Evolutionary conservation across 129 eudicot genomes (phyloP).

Genomic region (Rutidosis leptorrhynchoides): DNA sequence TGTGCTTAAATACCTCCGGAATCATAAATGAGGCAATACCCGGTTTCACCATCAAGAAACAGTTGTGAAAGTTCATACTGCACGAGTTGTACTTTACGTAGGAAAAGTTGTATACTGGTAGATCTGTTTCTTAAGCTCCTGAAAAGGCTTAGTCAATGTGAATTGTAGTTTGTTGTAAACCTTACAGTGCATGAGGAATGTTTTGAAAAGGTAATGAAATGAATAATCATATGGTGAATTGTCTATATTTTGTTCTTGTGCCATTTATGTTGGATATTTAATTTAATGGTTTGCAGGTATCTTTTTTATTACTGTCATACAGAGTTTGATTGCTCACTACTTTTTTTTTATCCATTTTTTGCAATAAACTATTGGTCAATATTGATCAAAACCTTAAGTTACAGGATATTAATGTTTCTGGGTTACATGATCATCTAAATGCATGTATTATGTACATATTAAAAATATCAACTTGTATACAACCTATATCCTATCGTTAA

Average conservation of each 20-base stretch:
- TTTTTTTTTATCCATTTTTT: not conserved
- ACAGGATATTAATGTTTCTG: not conserved
- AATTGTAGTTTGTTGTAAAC: not conserved
- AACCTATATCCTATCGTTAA: no score
- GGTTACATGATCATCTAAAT: not conserved
- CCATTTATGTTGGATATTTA: not conserved
- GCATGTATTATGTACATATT: not conserved
- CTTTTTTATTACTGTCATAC: not conserved
- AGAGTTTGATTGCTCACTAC: not conserved
- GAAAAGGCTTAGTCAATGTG: not conserved
- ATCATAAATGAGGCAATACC: constrained; percentile 58
- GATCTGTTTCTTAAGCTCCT: not conserved
- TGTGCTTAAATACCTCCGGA: constrained; percentile 39
- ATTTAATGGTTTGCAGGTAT: not conserved
- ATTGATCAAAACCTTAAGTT: not conserved
- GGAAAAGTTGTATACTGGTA: constrained; percentile 20
- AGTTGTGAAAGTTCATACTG: constrained; percentile 16
- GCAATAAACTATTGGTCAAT: not conserved
- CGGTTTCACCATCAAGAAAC: constrained; percentile 29
- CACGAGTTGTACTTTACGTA: constrained; percentile 24
- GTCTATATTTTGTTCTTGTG: not conserved
- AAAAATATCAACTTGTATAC: no score
- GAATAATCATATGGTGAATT: no score
- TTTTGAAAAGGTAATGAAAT: not conserved
- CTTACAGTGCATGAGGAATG: not conserved